A percentile compares a stretch with the other conserved stretches of the same genome.
These are phyloP conservation scores for Candida wancherniae DNA, from an alignment of 805 yeast species.

Conservation along the genomic window DNA sequence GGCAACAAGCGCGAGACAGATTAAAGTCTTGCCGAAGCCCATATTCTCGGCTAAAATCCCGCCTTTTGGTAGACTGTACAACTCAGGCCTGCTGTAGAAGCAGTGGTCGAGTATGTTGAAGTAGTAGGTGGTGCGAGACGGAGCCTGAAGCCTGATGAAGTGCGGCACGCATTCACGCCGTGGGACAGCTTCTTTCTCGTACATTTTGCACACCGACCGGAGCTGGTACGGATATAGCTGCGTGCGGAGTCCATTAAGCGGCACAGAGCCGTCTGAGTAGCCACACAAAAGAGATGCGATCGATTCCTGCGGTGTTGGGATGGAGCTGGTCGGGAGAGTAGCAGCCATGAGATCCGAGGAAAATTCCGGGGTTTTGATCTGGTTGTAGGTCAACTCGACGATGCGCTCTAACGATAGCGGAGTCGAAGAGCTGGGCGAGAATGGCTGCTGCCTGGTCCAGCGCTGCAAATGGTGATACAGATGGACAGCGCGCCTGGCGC, in stretches of 20 bases:
- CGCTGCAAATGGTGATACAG: slow-evolving; percentile 9
- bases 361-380: slow-evolving; percentile 10
- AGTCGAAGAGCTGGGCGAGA: slow-evolving; percentile 3
- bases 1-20: slow-evolving; percentile 54
- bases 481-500: no score
- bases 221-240: slow-evolving; percentile 58
- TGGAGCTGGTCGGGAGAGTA: no score
- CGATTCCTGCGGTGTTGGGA: no score
- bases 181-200: slow-evolving; percentile 43
- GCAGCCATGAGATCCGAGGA: no score
- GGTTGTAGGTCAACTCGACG: slow-evolving; percentile 10
- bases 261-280: no score
- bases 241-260: no score
- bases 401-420: slow-evolving; percentile 19
- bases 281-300: no score
- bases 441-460: slow-evolving; percentile 5
- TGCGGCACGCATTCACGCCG: slow-evolving; percentile 32
- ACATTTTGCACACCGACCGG: slow-evolving; percentile 58
- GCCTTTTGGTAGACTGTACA: slow-evolving; percentile 48
- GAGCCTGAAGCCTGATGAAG: slow-evolving; percentile 22
- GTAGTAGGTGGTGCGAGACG: slow-evolving; percentile 22
- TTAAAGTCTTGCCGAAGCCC: slow-evolving; percentile 64
- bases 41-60: slow-evolving; percentile 65
- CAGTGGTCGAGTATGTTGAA: slow-evolving; percentile 30
- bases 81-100: slow-evolving; percentile 35